phyloP scores from a whole-genome alignment of 352 stramenopile species.

The Globisporangium heterothallicum region DNA sequence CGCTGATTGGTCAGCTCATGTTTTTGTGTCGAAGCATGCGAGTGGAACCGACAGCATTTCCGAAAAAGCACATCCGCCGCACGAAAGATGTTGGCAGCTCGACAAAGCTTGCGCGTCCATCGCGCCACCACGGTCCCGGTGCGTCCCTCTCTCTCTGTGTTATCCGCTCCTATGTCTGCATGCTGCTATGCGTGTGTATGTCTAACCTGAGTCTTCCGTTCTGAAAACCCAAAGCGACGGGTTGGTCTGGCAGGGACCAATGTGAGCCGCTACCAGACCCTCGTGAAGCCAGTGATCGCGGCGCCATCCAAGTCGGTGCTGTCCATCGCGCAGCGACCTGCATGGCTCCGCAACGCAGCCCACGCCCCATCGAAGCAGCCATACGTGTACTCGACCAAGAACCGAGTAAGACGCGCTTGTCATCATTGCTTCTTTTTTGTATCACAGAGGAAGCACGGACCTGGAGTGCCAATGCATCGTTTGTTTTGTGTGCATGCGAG shows the following conservation, averaged over 20 bases:
- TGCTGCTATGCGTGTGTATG: background rate
- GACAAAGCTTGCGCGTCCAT: constrained; percentile 7
- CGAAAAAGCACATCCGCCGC: background rate
- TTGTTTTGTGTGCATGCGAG: constrained; percentile 13
- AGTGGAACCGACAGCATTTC: background rate
- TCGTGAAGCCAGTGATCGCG: constrained; percentile 32
- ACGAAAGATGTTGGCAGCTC: constrained; percentile 8
- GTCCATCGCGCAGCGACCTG: constrained; percentile 10
- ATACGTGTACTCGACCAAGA: constrained; percentile 67
- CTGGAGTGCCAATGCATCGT: constrained; percentile 4
- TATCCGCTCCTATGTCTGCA: background rate
- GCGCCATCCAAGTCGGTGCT: constrained; percentile 27
- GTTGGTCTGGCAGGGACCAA: constrained; percentile 3
- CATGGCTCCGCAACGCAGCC: constrained; percentile 29
- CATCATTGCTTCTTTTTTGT: background rate
- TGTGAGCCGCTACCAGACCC: constrained; percentile 56
- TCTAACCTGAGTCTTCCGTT: background rate
- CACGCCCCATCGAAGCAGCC: constrained; percentile 28
- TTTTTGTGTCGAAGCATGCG: background rate
- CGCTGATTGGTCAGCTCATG: background rate
- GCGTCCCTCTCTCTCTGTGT: background rate
- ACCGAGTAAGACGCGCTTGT: constrained; percentile 32
- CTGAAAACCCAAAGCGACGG: background rate
- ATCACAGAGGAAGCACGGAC: background rate
- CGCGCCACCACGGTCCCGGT: background rate